Percentiles rank a stretch among this genome's conserved stretches.
phyloP scores from a whole-genome alignment of 2,329 filamentous ascomycete species.

The Hymenotorrendiella dingleyae region DNA sequence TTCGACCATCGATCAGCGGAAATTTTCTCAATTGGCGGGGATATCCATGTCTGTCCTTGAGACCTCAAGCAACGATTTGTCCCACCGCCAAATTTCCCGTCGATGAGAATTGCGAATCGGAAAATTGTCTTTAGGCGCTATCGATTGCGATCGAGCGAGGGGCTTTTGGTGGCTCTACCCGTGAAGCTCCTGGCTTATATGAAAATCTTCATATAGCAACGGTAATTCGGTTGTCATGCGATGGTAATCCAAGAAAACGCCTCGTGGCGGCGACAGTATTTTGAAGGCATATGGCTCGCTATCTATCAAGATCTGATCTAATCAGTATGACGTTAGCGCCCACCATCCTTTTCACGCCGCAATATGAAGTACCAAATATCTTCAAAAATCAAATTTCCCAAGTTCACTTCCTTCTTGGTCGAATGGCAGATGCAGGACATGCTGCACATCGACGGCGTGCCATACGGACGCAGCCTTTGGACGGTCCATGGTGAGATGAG shows the following conservation, averaged over 20 bases:
- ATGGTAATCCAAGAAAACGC: conserved; percentile 7
- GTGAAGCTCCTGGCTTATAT: conserved; percentile 18
- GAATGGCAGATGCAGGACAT: no score
- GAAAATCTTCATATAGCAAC: conserved; percentile 22
- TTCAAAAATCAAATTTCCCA: no score
- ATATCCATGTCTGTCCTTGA: neutral
- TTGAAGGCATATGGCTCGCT: no score
- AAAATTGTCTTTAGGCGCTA: conserved; percentile 15
- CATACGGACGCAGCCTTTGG: no score
- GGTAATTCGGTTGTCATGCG: conserved; percentile 17
- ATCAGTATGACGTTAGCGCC: neutral
- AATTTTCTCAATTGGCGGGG: conserved; percentile 1
- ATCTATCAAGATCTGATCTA: neutral
- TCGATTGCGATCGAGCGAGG: conserved; percentile 12
- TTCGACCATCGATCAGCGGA: conserved; percentile 1
- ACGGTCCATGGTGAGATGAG: no score
- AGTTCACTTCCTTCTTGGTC: no score
- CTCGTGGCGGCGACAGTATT: conserved; percentile 21
- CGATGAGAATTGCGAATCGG: conserved; percentile 3
- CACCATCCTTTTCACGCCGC: neutral
- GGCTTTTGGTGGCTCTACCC: conserved; percentile 13
- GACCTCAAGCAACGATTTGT: conserved; percentile 3
- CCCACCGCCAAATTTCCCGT: conserved; percentile 6
- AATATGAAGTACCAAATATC: no score
- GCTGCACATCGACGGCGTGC: no score